Evolutionary conservation across 2,329 filamentous ascomycete genomes (phyloP).

Genomic region (Macrophomina phaseolina): DNA sequence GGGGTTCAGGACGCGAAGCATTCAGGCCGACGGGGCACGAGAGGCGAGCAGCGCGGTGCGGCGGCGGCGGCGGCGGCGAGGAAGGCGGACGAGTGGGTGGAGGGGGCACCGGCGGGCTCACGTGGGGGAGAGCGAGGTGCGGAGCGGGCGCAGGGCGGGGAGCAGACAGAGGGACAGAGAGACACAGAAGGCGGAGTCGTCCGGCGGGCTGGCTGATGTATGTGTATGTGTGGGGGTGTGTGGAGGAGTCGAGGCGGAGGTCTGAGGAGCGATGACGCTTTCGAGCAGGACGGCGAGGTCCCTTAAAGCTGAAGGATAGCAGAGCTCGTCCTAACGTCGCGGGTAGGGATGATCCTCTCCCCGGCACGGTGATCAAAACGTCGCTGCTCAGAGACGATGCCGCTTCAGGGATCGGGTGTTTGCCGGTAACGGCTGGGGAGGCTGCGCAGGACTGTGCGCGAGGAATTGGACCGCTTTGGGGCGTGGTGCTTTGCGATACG

Average conservation of each 20-base stretch:
- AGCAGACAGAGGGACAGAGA: background rate
- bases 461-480: conserved; percentile 24
- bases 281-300: conserved; percentile 23
- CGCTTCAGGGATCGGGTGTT: conserved; percentile 26
- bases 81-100: background rate
- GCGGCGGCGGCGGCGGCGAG: conserved; percentile 1
- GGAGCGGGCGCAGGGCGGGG: background rate
- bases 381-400: conserved; percentile 25
- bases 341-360: conserved; percentile 26
- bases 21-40: conserved; percentile 21
- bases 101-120: background rate
- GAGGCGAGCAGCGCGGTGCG: conserved; percentile 5
- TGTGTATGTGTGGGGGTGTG: background rate
- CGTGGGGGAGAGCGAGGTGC: conserved; percentile 7
- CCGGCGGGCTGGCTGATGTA: background rate
- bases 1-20: conserved; percentile 26
- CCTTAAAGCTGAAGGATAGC: conserved; percentile 26
- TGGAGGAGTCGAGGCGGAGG: background rate
- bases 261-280: conserved; percentile 23
- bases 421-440: conserved; percentile 26
- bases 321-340: conserved; percentile 9
- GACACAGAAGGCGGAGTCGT: background rate
- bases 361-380: conserved; percentile 21
- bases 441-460: conserved; percentile 21
- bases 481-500: conserved; percentile 23